A percentile compares a stretch with the other conserved stretches of the same genome.
These are phyloP conservation scores for Trichoderma hamatum DNA, from an alignment of 2,329 filamentous ascomycete species.

Conservation along the genomic window DNA sequence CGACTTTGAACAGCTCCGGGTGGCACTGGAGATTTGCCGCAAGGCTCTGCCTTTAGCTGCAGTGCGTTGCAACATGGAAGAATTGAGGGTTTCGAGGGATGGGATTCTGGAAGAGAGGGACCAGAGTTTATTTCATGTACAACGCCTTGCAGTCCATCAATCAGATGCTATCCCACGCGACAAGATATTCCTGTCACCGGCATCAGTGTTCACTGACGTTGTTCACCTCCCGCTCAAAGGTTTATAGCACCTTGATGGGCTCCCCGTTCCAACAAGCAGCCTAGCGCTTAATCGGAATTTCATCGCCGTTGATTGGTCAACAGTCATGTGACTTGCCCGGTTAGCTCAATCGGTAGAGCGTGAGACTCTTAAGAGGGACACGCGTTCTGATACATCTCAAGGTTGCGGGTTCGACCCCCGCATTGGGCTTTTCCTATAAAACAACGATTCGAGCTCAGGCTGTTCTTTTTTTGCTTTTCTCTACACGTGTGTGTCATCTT, in stretches of 20 bases:
- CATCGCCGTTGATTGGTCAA: conserved; percentile 4
- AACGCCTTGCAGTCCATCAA: background rate
- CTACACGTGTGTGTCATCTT: no score
- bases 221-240: no score
- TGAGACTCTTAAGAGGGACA: conserved; percentile 62
- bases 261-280: background rate
- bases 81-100: background rate
- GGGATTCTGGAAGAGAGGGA: background rate
- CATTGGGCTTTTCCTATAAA: conserved; percentile 47
- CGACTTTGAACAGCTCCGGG: background rate
- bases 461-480: background rate
- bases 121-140: background rate
- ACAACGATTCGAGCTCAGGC: background rate
- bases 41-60: background rate
- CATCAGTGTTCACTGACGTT: no score
- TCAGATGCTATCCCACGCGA: background rate
- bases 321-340: conserved; percentile 34
- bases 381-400: conserved; percentile 47
- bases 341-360: conserved; percentile 61
- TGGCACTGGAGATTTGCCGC: background rate
- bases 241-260: background rate
- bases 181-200: no score
- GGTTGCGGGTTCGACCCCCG: conserved; percentile 58
- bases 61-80: background rate
- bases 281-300: background rate